Percentiles rank a stretch among this genome's conserved stretches.
These are phyloP conservation scores for Miscanthus sacchariflorus DNA, from an alignment of 202 grass and related monocot genomes.

Conservation along the genomic window DNA sequence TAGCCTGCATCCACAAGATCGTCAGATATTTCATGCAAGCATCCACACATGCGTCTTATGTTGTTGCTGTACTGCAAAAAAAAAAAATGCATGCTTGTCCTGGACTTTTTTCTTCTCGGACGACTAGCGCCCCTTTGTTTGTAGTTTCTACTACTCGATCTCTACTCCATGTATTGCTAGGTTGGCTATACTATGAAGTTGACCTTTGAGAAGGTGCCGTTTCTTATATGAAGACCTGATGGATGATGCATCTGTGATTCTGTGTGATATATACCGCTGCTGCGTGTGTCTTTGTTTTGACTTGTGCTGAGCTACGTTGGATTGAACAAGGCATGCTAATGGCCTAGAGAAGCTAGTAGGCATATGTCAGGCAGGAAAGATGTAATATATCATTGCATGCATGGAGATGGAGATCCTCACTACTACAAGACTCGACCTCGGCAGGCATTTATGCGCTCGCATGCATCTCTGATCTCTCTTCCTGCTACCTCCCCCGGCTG, in stretches of 20 bases:
- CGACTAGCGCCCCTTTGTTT: slow-evolving; percentile 1
- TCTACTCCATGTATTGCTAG: background rate
- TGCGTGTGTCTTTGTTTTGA: slow-evolving; percentile 38
- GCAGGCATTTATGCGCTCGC: slow-evolving; percentile 29
- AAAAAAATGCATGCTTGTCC: slow-evolving; percentile 28
- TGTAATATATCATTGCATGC: slow-evolving; percentile 44
- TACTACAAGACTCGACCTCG: background rate
- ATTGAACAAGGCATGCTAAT: slow-evolving; percentile 38
- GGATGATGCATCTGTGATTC: slow-evolving; percentile 17
- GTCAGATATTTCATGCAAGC: slow-evolving; percentile 22
- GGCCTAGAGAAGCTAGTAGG: background rate
- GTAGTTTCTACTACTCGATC: background rate
- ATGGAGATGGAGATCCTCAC: slow-evolving; percentile 33
- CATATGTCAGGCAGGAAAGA: slow-evolving; percentile 51
- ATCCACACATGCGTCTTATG: background rate
- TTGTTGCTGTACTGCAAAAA: slow-evolving; percentile 24
- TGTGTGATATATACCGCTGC: background rate
- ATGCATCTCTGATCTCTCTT: background rate
- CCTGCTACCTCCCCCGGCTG: background rate
- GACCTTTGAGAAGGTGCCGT: slow-evolving; percentile 11
- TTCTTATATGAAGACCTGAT: background rate
- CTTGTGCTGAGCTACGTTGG: background rate
- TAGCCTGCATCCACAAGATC: background rate
- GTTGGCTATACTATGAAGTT: slow-evolving; percentile 35
- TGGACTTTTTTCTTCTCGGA: slow-evolving; percentile 29